Percentiles rank a stretch among this genome's conserved stretches.
These are phyloP conservation scores for Agaricus bisporus DNA, from an alignment of 768 basidiomycete species.

Conservation along the genomic window DNA sequence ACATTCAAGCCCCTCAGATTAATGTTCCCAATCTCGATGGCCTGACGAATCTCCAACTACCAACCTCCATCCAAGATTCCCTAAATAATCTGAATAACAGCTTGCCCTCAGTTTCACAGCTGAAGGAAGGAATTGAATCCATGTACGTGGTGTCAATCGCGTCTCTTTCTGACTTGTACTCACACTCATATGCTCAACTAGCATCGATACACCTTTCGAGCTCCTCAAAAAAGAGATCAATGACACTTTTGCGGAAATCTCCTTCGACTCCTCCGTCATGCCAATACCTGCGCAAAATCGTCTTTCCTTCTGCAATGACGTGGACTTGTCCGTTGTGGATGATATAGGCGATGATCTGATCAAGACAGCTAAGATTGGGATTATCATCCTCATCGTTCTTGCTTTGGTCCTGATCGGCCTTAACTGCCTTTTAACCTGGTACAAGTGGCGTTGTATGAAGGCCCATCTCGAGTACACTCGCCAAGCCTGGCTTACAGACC, in stretches of 20 bases:
- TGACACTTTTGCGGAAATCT: conserved; percentile 68
- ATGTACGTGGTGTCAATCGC: conserved; percentile 43
- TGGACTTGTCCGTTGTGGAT: conserved; percentile 85
- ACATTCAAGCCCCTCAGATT: conserved; percentile 68
- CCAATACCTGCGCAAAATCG: conserved; percentile 70
- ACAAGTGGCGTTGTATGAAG: conserved; percentile 75
- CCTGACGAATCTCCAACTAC: conserved; percentile 76
- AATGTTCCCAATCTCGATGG: conserved; percentile 66
- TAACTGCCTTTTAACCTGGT: conserved; percentile 81
- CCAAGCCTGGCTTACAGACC: conserved; percentile 72
- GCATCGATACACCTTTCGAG: conserved; percentile 85
- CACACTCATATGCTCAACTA: conserved; percentile 20
- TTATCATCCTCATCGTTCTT: conserved; percentile 62
- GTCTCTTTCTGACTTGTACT: background rate
- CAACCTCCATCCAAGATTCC: conserved; percentile 66
- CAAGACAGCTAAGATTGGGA: conserved; percentile 74
- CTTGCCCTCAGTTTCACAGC: conserved; percentile 69
- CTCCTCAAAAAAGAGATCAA: conserved; percentile 86
- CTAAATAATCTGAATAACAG: conserved; percentile 75
- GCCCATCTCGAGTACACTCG: conserved; percentile 63
- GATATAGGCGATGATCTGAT: conserved; percentile 77
- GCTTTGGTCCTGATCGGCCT: conserved; percentile 70
- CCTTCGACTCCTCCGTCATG: conserved; percentile 65
- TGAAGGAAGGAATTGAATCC: conserved; percentile 61
- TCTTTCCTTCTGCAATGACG: conserved; percentile 66